Evolutionary conservation across 345 rosid species (phyloP).

Genomic region (Adansonia digitata): DNA sequence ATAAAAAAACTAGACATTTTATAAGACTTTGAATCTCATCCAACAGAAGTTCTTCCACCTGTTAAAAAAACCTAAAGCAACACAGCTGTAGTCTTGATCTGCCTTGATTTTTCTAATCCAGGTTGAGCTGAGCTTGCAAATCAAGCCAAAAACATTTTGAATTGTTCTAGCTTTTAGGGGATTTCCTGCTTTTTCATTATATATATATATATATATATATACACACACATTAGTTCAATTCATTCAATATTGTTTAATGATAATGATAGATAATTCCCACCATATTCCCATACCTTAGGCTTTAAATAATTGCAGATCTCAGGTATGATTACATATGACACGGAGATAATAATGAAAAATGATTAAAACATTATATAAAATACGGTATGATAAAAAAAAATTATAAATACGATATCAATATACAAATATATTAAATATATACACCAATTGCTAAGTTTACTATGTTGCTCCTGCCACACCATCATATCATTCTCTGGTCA

Average conservation of each 20-base stretch:
- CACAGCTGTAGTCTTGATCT: not conserved
- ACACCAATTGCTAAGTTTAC: no score
- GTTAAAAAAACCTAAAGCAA: not conserved
- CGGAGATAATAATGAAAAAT: no score
- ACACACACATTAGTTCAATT: no score
- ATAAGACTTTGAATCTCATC: not conserved
- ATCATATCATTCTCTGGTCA: slow-evolving; percentile 23
- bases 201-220: no score
- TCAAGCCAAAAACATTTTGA: not conserved
- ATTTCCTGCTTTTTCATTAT: not conserved
- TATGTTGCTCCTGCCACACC: slow-evolving; percentile 4
- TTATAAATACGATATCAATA: no score
- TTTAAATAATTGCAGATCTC: slow-evolving; percentile 19
- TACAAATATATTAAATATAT: no score
- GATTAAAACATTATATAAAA: no score
- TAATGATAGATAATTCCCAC: slow-evolving; percentile 21
- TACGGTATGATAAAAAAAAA: no score
- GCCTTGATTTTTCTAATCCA: slow-evolving; percentile 1
- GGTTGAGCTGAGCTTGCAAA: not conserved
- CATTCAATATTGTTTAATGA: not conserved
- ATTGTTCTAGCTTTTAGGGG: not conserved
- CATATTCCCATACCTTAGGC: slow-evolving; percentile 7
- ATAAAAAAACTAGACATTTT: not conserved
- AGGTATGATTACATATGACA: no score
- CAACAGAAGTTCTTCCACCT: not conserved